These are phyloP conservation scores for Curvularia hawaiiensis DNA, from an alignment of 2,329 filamentous ascomycete species.

Conservation along the genomic window DNA sequence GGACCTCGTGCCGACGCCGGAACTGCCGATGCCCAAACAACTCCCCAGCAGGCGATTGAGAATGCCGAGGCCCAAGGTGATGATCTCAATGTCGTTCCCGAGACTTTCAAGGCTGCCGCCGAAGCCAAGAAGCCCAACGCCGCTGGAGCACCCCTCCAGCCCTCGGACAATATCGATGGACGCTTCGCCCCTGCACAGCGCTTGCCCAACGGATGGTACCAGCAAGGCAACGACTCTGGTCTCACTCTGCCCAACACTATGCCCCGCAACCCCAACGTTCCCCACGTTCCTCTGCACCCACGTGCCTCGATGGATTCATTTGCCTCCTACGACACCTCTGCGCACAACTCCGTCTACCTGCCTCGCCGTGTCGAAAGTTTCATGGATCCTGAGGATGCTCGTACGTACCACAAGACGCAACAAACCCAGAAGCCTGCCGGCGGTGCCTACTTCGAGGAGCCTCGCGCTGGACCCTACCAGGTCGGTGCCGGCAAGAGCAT, in stretches of 20 bases:
- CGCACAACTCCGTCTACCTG: constrained; percentile 65
- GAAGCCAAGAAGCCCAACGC: constrained; percentile 58
- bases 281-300: constrained; percentile 56
- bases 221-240: constrained; percentile 71
- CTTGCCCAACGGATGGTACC: constrained; percentile 71
- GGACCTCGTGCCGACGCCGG: constrained; percentile 90
- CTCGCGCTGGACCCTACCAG: constrained; percentile 36
- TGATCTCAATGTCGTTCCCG: constrained; percentile 86
- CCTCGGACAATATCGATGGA: constrained; percentile 76
- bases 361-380: constrained; percentile 74
- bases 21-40: constrained; percentile 74
- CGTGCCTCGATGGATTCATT: constrained; percentile 72
- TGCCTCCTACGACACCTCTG: constrained; percentile 60
- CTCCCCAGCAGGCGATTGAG: constrained; percentile 82
- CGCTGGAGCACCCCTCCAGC: constrained; percentile 67
- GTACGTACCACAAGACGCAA: constrained; percentile 74
- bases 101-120: constrained; percentile 71
- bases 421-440: constrained; percentile 51
- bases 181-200: constrained; percentile 75
- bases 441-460: constrained; percentile 49
- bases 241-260: constrained; percentile 59
- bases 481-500: constrained; percentile 31
- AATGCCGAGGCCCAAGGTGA: constrained; percentile 79
- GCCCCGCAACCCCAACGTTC: constrained; percentile 52
- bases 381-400: constrained; percentile 77